Evolutionary conservation across 2,329 filamentous ascomycete genomes (phyloP).

Genomic region (Neonectria magnoliae): DNA sequence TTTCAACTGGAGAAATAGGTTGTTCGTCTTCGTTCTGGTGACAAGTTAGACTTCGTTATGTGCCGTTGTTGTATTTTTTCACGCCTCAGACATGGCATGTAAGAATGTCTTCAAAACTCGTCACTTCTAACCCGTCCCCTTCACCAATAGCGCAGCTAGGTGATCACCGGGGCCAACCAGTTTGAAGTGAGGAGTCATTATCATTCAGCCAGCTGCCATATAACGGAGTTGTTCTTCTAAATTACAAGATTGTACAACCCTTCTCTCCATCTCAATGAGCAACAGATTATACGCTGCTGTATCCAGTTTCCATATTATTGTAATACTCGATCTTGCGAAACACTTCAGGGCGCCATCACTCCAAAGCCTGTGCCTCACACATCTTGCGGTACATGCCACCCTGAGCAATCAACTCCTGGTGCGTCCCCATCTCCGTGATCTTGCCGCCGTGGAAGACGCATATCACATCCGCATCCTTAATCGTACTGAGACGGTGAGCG

Average conservation of each 20-base stretch:
- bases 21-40: neutral
- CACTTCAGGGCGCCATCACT: conserved; percentile 15
- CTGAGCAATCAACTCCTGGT: conserved; percentile 61
- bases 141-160: neutral
- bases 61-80: neutral
- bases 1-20: too few species aligned
- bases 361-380: conserved; percentile 54
- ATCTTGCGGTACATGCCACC: conserved; percentile 61
- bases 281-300: neutral
- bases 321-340: neutral
- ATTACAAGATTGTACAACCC: neutral
- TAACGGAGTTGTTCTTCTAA: neutral
- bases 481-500: conserved; percentile 89
- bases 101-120: neutral
- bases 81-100: neutral
- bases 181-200: neutral
- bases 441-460: conserved; percentile 68
- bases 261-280: neutral
- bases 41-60: neutral
- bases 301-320: neutral
- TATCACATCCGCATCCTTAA: conserved; percentile 76
- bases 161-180: neutral
- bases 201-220: neutral
- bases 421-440: conserved; percentile 67
- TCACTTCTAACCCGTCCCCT: neutral